Conservation (phyloP, 192 early-diverging fungal species). For the Backusella tuberculispora region DNA sequence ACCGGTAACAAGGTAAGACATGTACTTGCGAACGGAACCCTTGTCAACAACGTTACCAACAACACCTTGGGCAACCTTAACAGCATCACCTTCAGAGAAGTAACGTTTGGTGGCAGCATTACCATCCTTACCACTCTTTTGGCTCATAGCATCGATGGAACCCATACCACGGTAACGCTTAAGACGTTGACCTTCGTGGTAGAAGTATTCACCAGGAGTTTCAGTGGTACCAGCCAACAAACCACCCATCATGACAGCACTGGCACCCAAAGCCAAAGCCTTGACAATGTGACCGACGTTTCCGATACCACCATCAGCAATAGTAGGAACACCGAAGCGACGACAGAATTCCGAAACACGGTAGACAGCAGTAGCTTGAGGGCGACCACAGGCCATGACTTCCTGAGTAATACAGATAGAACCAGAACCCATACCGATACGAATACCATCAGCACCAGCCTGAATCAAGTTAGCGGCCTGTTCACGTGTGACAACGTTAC, state of each 20-base stretch:
- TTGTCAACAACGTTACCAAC: slow-evolving; percentile 97
- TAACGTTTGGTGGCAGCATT: slow-evolving; percentile 89
- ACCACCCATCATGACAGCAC: slow-evolving; percentile 98
- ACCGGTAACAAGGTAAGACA: slow-evolving; percentile 91
- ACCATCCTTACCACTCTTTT: slow-evolving; percentile 62
- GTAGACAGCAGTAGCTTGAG: slow-evolving; percentile 96
- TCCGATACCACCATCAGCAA: slow-evolving; percentile 96
- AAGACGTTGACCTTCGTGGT: slow-evolving; percentile 94
- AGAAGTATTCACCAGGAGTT: slow-evolving; percentile 98
- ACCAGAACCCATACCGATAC: slow-evolving; percentile 98
- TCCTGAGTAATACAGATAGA: slow-evolving; percentile 98
- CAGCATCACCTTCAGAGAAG: slow-evolving; percentile 92
- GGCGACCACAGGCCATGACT: slow-evolving; percentile 98
- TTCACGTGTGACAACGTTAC: slow-evolving; percentile 96
- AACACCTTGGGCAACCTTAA: slow-evolving; percentile 99
- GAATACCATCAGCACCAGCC: slow-evolving; percentile 93
- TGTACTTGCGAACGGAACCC: slow-evolving; percentile 92
- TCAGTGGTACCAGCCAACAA: slow-evolving; percentile 95
- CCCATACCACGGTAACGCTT: slow-evolving; percentile 99
- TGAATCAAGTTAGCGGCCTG: slow-evolving; percentile 89
- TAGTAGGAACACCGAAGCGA: slow-evolving; percentile 92
- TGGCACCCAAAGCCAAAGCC: slow-evolving; percentile 91
- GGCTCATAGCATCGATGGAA: slow-evolving; percentile 94
- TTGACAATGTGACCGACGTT: slow-evolving; percentile 98
- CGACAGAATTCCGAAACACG: slow-evolving; percentile 92